Percentiles rank a stretch among this genome's conserved stretches.
Conservation (phyloP, 345 rosid species). For the Linum tenue region DNA sequence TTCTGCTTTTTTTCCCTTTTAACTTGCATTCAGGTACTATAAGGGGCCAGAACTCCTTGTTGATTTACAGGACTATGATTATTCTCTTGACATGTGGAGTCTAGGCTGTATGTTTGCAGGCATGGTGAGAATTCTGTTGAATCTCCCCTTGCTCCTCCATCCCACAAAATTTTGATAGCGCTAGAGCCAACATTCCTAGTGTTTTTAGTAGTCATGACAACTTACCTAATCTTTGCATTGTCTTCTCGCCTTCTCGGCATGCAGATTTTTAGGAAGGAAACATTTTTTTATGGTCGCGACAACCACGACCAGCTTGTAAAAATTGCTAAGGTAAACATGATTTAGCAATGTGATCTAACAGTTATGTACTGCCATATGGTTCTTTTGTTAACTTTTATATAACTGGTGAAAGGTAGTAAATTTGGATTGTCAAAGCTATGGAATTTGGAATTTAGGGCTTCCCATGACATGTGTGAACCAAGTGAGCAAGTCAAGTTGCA, state of each 20-base stretch:
- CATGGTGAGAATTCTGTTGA: slow-evolving; percentile 49
- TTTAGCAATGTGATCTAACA: slow-evolving; percentile 3
- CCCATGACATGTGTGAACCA: no score
- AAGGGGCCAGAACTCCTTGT: slow-evolving; percentile 35
- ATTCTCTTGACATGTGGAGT: slow-evolving; percentile 99
- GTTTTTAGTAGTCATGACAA: no score
- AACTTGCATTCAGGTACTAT: slow-evolving; percentile 46
- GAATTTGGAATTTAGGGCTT: no score
- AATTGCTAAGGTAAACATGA: slow-evolving; percentile 69
- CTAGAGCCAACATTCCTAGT: no score
- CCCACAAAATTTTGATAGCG: no score
- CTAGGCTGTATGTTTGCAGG: slow-evolving; percentile 99
- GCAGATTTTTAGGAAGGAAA: slow-evolving; percentile 91
- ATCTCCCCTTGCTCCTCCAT: not conserved
- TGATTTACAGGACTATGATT: slow-evolving; percentile 17
- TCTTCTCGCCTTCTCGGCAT: not conserved
- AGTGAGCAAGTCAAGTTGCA: no score
- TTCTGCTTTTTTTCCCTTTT: slow-evolving; percentile 13
- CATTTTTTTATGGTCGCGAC: slow-evolving; percentile 95
- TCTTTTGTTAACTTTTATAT: slow-evolving; percentile 69
- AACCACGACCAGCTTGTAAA: slow-evolving; percentile 95
- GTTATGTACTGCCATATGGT: slow-evolving; percentile 44
- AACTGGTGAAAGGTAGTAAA: slow-evolving; percentile 55
- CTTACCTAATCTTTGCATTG: not conserved
- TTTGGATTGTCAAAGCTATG: no score